Evolutionary conservation across 2,329 filamentous ascomycete species (phyloP).

Genomic region (Madurella fahalii): DNA sequence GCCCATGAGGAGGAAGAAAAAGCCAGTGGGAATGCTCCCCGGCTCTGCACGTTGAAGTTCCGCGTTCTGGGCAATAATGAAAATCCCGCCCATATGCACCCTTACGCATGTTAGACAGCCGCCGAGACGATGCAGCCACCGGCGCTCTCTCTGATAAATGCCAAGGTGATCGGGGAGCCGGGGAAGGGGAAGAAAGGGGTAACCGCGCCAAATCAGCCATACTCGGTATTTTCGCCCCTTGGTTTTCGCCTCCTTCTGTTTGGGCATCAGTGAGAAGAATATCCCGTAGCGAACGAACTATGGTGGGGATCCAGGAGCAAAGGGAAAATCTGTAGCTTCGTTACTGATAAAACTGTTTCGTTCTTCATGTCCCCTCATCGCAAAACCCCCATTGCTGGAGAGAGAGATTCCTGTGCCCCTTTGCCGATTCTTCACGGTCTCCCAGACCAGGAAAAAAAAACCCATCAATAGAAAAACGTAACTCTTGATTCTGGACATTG

Average conservation of each 20-base stretch:
- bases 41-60: slow-evolving; percentile 11
- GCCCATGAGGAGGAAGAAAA: not conserved
- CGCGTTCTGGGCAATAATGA: not conserved
- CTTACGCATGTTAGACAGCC: not conserved
- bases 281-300: not conserved
- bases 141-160: not conserved
- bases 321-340: slow-evolving; percentile 1
- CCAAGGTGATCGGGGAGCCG: not conserved
- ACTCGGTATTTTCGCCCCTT: not conserved
- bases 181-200: not conserved
- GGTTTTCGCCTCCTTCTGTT: not conserved
- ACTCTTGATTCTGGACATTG: not conserved
- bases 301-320: not conserved
- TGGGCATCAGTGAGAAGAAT: not conserved
- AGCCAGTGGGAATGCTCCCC: slow-evolving; percentile 22
- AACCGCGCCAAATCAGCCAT: not conserved
- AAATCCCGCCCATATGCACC: not conserved
- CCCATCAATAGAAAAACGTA: not conserved
- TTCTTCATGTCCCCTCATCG: not conserved
- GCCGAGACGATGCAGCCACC: not conserved
- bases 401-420: slow-evolving; percentile 16
- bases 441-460: not conserved
- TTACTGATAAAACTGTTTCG: slow-evolving; percentile 1
- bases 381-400: slow-evolving; percentile 16
- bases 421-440: slow-evolving; percentile 5